Evolutionary conservation across 768 basidiomycete genomes (phyloP), one percentile per base, ranked within the genome.

Genomic region (Gloeostereum incarnatum): DNA sequence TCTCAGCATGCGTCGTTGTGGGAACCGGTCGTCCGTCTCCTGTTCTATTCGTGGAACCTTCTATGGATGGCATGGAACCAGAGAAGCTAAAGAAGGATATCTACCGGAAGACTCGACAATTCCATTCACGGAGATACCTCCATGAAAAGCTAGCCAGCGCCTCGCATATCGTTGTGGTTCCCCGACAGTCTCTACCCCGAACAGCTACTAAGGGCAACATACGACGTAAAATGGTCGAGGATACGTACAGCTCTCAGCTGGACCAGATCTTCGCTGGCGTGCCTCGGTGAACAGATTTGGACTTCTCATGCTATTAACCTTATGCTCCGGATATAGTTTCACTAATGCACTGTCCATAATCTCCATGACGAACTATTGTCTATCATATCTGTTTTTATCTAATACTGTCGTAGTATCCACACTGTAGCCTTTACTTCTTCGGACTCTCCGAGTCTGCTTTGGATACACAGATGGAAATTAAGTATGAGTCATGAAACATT

Each of bases 201-300:
- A 77, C 74, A 0, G 62, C 62, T 18, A 75, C 75, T 4, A 76
- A 76, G 52, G 73, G 73, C 13, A 76, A 76, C 44, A 70, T 76
- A 38, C 69, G 73, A 31, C 64, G 73, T 35, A 59, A 52, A 31
- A 71, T 70, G 2, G 69, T 73, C 11, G 73, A 75, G 49, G 68
- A 67, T 35, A 34, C 51, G 20, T 73, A 63, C 50, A 54, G 56
- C 42, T 47, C 38, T 14, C 51, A 58, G 23, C 57, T 75, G 25
- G 70, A 75, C 47, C 45, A 45, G 31, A 57, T 73, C 29, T 75
- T n/a, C n/a, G n/a, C n/a, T n/a, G n/a, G n/a, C n/a, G n/a, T n/a
- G n/a, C n/a, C n/a, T n/a, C n/a, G n/a, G n/a, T n/a, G n/a, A n/a
- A n/a, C n/a, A n/a, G n/a, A n/a, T n/a, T n/a, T n/a, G n/a, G n/a